phyloP scores from a whole-genome alignment of 169 alveolate genomes.

The Babesia ovis region DNA sequence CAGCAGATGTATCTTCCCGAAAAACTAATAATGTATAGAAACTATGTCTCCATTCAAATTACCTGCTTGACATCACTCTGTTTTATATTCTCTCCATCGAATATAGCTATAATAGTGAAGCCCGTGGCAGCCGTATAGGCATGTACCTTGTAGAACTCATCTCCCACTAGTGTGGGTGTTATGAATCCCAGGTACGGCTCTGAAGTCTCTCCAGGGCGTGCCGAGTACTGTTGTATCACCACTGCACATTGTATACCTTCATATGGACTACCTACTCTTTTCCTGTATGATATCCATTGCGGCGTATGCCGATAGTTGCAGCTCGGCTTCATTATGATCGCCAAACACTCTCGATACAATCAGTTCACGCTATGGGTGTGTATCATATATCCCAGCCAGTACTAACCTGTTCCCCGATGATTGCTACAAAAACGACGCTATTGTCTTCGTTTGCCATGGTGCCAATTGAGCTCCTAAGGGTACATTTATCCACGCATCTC shows the following conservation, averaged over 20 bases:
- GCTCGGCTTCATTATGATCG: constrained; percentile 52
- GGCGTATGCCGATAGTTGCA: constrained; percentile 64
- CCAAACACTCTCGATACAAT: constrained; percentile 39
- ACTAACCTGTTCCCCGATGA: constrained; percentile 31
- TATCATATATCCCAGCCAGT: not conserved
- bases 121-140: constrained; percentile 68
- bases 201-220: not conserved
- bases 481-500: too few relatives aligned
- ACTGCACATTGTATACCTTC: constrained; percentile 1
- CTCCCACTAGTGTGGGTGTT: constrained; percentile 53
- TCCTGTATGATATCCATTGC: constrained; percentile 61
- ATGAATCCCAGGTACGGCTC: constrained; percentile 69
- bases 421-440: constrained; percentile 15
- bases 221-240: constrained; percentile 47
- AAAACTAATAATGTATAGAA: constrained; percentile 30
- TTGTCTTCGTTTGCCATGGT: constrained; percentile 1
- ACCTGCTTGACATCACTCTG: constrained; percentile 10
- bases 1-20: constrained; percentile 41
- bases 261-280: constrained; percentile 20
- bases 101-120: constrained; percentile 52
- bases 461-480: too few relatives aligned
- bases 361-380: constrained; percentile 52
- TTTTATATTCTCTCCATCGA: constrained; percentile 35
- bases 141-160: constrained; percentile 47
- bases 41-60: not conserved